Base-by-base conservation (phyloP, 345 rosid genomes). In the Citrus trifoliata region DNA sequence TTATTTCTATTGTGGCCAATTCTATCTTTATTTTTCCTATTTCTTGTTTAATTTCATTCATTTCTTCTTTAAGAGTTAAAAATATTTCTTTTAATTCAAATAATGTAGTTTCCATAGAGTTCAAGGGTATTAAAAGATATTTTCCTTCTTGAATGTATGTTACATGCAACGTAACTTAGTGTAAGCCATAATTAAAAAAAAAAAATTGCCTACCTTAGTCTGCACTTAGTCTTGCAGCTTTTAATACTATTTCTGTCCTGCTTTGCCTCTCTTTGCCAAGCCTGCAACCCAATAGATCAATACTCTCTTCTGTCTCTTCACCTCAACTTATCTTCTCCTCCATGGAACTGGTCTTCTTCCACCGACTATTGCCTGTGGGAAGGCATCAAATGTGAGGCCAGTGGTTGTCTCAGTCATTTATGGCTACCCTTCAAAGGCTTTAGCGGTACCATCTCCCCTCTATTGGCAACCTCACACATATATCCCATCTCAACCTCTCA, bases 301-400 rank as follows among this genome's bases (percentile, higher is more conserved):
- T 27, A 66, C 2, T 66, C 70, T 35, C 46, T 35, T 8, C 37
- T 66, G 48, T 35, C 48, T 19, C 48, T 73, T 55, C 9, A 12
- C 21, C 10, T 28, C 51, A 71, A 58, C 27, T 8, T 70, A 51
- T 69, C 82, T 13, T 74, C 73, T 6, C 33, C 78, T 14, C 60
- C 79, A 2, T 38, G 79, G 72, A 78, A 78, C 56, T 82, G 82
- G 82, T 60, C 79, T 4, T 62, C 75, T 21, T 55, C 85, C 58
- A 27, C 5, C 37, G 61, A 79, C 24, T 82, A 80, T 53, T 82
- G 48, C 48, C 3, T 10, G 4, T 42, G 48, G 4, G 48, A 42
- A 42, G 85, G 85, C 9, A 60, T 76, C 30, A 3, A 5, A 0
- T 82, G 78, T 19, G 70, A 79, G 37, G 40, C 74, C 16, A 14